Percentiles rank a stretch among this genome's conserved stretches.
phyloP scores from a whole-genome alignment of 768 basidiomycete species.

The Lentinula boryana region DNA sequence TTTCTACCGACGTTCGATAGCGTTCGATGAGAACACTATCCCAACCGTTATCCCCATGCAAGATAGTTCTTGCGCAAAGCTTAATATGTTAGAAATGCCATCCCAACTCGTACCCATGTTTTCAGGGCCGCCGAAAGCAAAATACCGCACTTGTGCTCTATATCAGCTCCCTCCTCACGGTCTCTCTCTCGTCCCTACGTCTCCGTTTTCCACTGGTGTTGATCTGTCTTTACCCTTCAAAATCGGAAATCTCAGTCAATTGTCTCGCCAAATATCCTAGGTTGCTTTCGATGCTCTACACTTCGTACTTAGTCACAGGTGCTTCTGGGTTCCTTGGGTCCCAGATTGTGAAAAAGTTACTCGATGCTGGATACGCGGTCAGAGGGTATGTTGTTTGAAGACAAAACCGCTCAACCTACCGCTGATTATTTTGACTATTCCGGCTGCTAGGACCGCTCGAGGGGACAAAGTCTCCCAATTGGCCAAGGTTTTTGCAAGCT shows the following conservation, averaged over 20 bases:
- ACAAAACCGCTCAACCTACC: neutral
- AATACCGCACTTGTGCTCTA: neutral
- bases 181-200: neutral
- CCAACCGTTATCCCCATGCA: neutral
- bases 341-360: neutral
- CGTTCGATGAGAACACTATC: neutral
- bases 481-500: constrained; percentile 1
- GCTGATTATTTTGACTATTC: neutral
- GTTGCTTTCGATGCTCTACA: neutral
- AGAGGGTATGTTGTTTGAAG: neutral
- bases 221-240: neutral
- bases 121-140: neutral
- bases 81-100: neutral
- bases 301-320: constrained; percentile 3
- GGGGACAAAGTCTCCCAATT: constrained; percentile 6
- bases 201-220: neutral
- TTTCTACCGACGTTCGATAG: neutral
- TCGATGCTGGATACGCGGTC: constrained; percentile 3
- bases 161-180: neutral
- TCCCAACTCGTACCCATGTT: neutral
- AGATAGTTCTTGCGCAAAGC: neutral
- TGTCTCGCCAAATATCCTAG: neutral
- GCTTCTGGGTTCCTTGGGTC: constrained; percentile 1
- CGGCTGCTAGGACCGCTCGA: neutral
- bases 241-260: neutral